Percentiles rank a stretch among this genome's conserved stretches.
phyloP scores from a whole-genome alignment of 192 early-diverging fungal species.

The Chytriomyces hyalinus region DNA sequence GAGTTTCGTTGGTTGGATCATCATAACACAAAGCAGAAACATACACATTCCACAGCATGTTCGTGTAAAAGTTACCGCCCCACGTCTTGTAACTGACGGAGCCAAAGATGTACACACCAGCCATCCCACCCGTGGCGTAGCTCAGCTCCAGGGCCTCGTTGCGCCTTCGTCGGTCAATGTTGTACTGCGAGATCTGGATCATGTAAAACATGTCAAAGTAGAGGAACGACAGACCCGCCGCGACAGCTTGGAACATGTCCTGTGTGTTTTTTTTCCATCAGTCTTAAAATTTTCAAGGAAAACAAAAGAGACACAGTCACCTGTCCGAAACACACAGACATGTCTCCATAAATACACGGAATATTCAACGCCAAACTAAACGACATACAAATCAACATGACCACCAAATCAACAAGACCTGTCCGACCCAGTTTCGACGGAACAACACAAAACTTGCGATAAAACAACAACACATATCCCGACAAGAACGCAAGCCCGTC shows the following conservation, averaged over 20 bases:
- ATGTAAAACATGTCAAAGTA: conserved; percentile 16
- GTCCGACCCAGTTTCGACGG: background rate
- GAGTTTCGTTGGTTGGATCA: background rate
- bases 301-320: no score
- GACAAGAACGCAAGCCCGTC: background rate
- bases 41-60: conserved; percentile 7
- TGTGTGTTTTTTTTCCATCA: background rate
- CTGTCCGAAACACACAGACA: conserved; percentile 2
- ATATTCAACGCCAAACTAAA: conserved; percentile 16
- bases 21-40: background rate
- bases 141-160: background rate
- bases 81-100: background rate
- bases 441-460: conserved; percentile 4
- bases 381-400: conserved; percentile 5
- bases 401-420: conserved; percentile 4
- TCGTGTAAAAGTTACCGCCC: conserved; percentile 11
- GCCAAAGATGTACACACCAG: background rate
- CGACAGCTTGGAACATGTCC: conserved; percentile 12
- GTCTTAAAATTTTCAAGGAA: no score
- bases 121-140: background rate
- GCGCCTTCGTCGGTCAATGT: background rate
- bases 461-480: conserved; percentile 1
- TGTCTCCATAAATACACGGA: conserved; percentile 14
- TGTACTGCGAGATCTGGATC: background rate
- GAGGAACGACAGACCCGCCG: background rate